These are phyloP conservation scores for Globisporangium cederbergense DNA, from an alignment of 352 stramenopile species.

Conservation along the genomic window DNA sequence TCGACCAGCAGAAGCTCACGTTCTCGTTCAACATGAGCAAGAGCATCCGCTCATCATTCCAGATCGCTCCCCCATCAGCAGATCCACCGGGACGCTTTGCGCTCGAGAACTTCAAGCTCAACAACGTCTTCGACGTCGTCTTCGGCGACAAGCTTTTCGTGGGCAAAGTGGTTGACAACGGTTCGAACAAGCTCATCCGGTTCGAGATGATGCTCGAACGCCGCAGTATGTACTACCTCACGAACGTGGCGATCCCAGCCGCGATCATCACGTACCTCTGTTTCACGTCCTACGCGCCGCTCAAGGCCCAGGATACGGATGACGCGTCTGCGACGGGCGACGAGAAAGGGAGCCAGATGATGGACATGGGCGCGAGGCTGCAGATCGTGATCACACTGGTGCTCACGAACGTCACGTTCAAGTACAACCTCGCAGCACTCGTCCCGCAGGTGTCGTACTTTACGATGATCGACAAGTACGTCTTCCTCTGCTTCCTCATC, in stretches of 20 bases:
- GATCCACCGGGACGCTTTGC: slow-evolving; percentile 21
- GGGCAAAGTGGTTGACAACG: slow-evolving; percentile 22
- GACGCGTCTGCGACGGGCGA: too few relatives aligned
- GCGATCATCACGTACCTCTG: slow-evolving; percentile 33
- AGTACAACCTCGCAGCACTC: slow-evolving; percentile 41
- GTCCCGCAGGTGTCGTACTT: slow-evolving; percentile 68
- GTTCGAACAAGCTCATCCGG: slow-evolving; percentile 20
- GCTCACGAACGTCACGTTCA: slow-evolving; percentile 58
- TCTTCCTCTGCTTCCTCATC: slow-evolving; percentile 65
- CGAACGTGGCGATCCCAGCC: slow-evolving; percentile 30
- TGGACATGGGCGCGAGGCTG: slow-evolving; percentile 32
- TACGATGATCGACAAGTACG: slow-evolving; percentile 24
- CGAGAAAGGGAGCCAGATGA: too few relatives aligned
- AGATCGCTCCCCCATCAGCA: slow-evolving; percentile 12
- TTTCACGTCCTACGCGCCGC: slow-evolving; percentile 10
- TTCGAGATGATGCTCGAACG: slow-evolving; percentile 41
- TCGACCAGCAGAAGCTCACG: slow-evolving; percentile 40
- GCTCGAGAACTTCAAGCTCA: slow-evolving; percentile 31
- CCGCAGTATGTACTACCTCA: slow-evolving; percentile 32
- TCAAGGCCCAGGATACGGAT: too few relatives aligned
- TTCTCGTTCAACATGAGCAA: slow-evolving; percentile 27
- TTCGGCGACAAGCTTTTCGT: slow-evolving; percentile 33
- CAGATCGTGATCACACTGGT: slow-evolving; percentile 35
- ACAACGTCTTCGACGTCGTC: slow-evolving; percentile 31
- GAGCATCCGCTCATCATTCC: slow-evolving; percentile 16